Base-by-base conservation (phyloP, 1,284 basidiomycete species). In the Meripilus lineatus region DNA sequence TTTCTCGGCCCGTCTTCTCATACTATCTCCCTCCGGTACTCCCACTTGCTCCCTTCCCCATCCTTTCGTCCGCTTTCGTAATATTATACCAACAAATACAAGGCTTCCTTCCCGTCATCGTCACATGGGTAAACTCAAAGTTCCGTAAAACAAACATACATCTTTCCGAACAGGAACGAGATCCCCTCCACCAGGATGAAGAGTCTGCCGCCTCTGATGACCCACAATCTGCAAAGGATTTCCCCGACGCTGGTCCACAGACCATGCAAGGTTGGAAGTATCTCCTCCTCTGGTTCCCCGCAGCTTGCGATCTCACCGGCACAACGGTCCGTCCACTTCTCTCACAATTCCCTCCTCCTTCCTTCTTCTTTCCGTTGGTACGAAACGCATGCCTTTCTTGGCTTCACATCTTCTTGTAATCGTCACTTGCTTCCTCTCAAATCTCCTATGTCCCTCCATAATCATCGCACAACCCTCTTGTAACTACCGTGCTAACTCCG, bases 91-190 rank as follows among this genome's bases (percentile, higher is more conserved):
- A 52, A 55, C 49, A 50, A 47, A 46, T 42, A 56, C 36, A 50
- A 89, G 86, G 91, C 69, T 86, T 91, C 65, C 68, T 94, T 42
- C 91, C 91, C 25, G 78, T 93, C 50, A 58, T 92, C 44, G 89
- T 81, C 73, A 72, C 79, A 52, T 84, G 75, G 73, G 52, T 81
- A 43, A 66, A 61, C 57, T 59, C 72, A 52, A 74, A 65, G 60
- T 72, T 64, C 57, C 69, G 66, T 51, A 33, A 40, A 51, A 55
- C 70, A 46, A 60, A 75, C 43, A 69, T 86, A 44, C 81, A 77
- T 48, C 76, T 85, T 33, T 70, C 79, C 17, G 32, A 36, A 45
- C 57, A 67, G 43, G 75, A 81, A 52, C 63, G 67, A 46, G 72
- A 74, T 47, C n/a, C n/a, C n/a, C 62, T 69, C 42, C 42, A 44